Conservation (phyloP, 257 asterid species). For the Solanum clarkiae region DNA sequence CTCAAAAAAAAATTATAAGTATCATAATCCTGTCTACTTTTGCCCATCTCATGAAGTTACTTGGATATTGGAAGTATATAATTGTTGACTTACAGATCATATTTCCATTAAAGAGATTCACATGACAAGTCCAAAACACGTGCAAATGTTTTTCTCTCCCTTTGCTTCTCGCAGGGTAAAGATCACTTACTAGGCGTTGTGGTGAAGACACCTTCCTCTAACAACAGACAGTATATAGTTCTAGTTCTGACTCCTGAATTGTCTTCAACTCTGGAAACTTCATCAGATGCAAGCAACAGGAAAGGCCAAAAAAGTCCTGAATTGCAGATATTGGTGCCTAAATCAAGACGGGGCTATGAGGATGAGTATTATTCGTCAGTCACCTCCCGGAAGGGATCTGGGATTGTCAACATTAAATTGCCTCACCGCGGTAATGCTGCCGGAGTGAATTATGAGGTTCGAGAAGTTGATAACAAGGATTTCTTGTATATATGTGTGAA, state of each 20-base stretch:
- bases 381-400: constrained; percentile 75
- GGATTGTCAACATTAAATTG: constrained; percentile 53
- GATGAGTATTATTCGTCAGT: constrained; percentile 67
- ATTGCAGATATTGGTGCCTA: constrained; percentile 70
- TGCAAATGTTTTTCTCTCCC: not conserved
- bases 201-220: constrained; percentile 61
- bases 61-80: not conserved
- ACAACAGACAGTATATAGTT: constrained; percentile 62
- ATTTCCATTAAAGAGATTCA: not conserved
- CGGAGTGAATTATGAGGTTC: constrained; percentile 79
- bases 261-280: constrained; percentile 31
- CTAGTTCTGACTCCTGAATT: constrained; percentile 73
- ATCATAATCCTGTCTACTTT: not conserved
- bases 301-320: constrained; percentile 32
- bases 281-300: constrained; percentile 17
- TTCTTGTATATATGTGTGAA: constrained; percentile 62
- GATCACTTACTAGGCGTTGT: constrained; percentile 90
- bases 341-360: constrained; percentile 82
- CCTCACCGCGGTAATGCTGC: constrained; percentile 81
- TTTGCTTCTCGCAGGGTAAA: constrained; percentile 50
- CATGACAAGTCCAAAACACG: not conserved
- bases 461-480: constrained; percentile 55
- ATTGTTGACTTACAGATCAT: not conserved
- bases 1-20: not conserved
- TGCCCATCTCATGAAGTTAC: not conserved